Conservation (phyloP, 2,329 filamentous ascomycete species). For the Ciborinia camelliae region DNA sequence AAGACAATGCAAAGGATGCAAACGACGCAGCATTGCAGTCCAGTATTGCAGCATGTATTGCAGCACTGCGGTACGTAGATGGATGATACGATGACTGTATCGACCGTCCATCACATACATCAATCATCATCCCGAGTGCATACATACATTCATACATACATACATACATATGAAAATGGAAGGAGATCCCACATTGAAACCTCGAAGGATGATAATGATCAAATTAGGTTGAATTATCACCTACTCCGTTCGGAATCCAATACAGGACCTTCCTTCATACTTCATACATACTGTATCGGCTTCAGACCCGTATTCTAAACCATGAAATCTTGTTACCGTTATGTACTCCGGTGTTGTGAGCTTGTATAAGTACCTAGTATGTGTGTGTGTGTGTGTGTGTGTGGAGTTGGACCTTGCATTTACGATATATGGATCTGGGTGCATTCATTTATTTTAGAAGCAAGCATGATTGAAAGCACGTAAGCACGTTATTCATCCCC, state of each 20-base stretch:
- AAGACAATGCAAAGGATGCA: not conserved
- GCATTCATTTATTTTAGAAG: not conserved
- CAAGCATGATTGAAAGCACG: not conserved
- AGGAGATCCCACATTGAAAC: not conserved
- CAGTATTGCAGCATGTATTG: no score
- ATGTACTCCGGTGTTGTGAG: not conserved
- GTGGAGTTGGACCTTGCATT: slow-evolving; percentile 11
- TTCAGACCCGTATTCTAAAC: not conserved
- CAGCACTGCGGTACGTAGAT: slow-evolving; percentile 1
- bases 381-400: not conserved
- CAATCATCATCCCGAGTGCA: slow-evolving; percentile 1
- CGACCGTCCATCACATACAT: not conserved
- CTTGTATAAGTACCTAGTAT: no score
- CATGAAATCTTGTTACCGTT: not conserved
- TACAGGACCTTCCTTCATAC: not conserved
- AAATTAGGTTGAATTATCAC: not conserved
- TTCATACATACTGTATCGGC: no score
- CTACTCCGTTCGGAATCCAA: not conserved
- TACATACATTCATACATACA: no score
- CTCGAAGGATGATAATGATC: not conserved
- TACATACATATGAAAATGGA: not conserved
- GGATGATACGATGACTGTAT: not conserved
- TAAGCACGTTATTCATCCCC: not conserved
- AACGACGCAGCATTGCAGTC: slow-evolving; percentile 9
- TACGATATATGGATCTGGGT: slow-evolving; percentile 5